Evolutionary conservation across 169 alveolate species (phyloP).

Genomic region (Cryptosporidium canis): DNA sequence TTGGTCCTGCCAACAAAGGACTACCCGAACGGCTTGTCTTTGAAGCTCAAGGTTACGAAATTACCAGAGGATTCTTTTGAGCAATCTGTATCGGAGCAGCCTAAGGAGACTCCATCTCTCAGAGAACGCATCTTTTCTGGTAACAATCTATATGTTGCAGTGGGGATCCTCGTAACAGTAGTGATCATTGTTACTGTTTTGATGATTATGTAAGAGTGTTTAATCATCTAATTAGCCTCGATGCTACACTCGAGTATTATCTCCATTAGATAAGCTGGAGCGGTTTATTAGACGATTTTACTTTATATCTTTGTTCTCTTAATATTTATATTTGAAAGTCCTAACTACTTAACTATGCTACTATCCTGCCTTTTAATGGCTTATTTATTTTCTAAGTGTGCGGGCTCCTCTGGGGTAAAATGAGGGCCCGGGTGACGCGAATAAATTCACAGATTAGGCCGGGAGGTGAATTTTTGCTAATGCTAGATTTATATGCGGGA

Average conservation of each 20-base stretch:
- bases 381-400: background rate
- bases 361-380: background rate
- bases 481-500: too few species aligned
- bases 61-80: background rate
- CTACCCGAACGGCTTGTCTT: conserved; percentile 24
- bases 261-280: background rate
- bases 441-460: background rate
- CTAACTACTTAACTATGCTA: background rate
- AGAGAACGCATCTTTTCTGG: conserved; percentile 19
- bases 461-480: too few species aligned
- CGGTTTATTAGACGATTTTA: background rate
- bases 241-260: background rate
- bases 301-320: background rate
- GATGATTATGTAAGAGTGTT: conserved; percentile 49
- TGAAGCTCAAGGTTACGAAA: background rate
- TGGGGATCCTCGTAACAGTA: conserved; percentile 37
- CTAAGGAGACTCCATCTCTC: background rate
- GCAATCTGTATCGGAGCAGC: background rate
- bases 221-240: background rate
- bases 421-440: background rate
- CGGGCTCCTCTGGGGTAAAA: background rate
- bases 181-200: background rate
- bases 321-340: background rate
- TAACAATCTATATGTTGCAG: background rate
- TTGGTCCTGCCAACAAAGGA: conserved; percentile 33